Percentiles rank a stretch among this genome's conserved stretches.
These are phyloP conservation scores for Citrus hindsii DNA, from an alignment of 345 rosid genomes.

Conservation along the genomic window DNA sequence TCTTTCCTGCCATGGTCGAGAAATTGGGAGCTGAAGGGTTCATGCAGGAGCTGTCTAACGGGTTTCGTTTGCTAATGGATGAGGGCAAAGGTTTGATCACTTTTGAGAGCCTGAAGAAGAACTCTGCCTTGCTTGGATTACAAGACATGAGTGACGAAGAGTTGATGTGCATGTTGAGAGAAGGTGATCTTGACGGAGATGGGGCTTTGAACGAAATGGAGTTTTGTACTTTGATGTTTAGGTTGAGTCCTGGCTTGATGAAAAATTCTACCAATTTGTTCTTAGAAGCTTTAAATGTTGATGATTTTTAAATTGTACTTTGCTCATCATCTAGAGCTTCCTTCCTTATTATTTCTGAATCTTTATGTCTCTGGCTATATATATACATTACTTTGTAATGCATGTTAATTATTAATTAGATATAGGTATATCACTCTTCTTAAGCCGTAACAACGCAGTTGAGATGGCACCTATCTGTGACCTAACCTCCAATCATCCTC, in stretches of 20 bases:
- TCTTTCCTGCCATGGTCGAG: slow-evolving; percentile 57
- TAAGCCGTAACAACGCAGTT: neutral
- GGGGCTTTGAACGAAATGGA: slow-evolving; percentile 49
- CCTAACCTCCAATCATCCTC: too few relatives aligned
- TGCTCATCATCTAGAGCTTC: neutral
- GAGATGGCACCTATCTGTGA: too few relatives aligned
- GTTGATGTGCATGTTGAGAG: slow-evolving; percentile 42
- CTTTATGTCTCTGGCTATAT: neutral
- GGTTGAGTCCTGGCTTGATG: slow-evolving; percentile 62
- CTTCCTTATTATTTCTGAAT: neutral
- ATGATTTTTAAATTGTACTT: neutral
- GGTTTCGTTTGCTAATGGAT: slow-evolving; percentile 53
- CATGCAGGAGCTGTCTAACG: slow-evolving; percentile 51
- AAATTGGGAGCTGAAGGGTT: slow-evolving; percentile 51
- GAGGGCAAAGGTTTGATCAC: slow-evolving; percentile 45
- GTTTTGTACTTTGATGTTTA: slow-evolving; percentile 59
- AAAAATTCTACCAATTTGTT: slow-evolving; percentile 29
- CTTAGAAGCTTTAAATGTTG: slow-evolving; percentile 31
- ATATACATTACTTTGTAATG: neutral
- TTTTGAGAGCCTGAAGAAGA: slow-evolving; percentile 49
- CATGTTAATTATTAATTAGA: neutral
- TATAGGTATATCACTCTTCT: too few relatives aligned
- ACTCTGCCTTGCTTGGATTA: slow-evolving; percentile 38
- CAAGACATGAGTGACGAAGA: slow-evolving; percentile 49
- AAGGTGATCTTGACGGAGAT: slow-evolving; percentile 62